phyloP scores from a whole-genome alignment of 768 basidiomycete species.

The Clathrus columnatus region DNA sequence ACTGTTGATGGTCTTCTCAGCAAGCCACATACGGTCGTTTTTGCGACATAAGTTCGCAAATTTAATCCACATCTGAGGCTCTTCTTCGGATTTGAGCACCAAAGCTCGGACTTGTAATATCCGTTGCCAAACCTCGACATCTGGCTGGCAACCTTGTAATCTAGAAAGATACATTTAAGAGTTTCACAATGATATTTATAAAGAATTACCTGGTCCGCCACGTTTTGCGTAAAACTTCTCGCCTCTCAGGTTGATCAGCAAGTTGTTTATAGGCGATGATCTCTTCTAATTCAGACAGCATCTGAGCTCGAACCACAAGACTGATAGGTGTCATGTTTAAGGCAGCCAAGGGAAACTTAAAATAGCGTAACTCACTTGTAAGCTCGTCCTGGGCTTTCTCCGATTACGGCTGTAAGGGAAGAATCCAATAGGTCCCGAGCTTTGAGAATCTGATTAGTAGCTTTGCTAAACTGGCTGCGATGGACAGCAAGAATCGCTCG shows the following conservation, averaged over 20 bases:
- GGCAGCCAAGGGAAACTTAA: not conserved
- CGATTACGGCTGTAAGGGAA: slow-evolving; percentile 84
- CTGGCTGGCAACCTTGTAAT: slow-evolving; percentile 91
- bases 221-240: slow-evolving; percentile 80
- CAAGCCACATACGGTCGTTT: slow-evolving; percentile 86
- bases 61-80: slow-evolving; percentile 97
- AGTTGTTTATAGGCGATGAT: slow-evolving; percentile 94
- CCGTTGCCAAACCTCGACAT: slow-evolving; percentile 98
- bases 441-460: slow-evolving; percentile 80
- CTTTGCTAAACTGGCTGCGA: slow-evolving; percentile 91
- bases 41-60: slow-evolving; percentile 97
- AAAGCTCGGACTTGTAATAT: slow-evolving; percentile 93
- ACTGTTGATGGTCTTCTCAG: slow-evolving; percentile 87
- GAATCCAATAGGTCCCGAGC: slow-evolving; percentile 89
- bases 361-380: slow-evolving; percentile 64
- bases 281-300: slow-evolving; percentile 96
- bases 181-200: not conserved
- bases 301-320: slow-evolving; percentile 94
- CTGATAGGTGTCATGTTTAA: slow-evolving; percentile 31
- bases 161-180: slow-evolving; percentile 32
- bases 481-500: slow-evolving; percentile 93
- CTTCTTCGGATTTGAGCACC: slow-evolving; percentile 87
- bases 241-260: slow-evolving; percentile 90
- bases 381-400: slow-evolving; percentile 94
- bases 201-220: slow-evolving; percentile 86